Evolutionary conservation across 805 yeast genomes (phyloP), one percentile per base, ranked within the genome.

Genomic region (Kodamaea kaohsiungensis): DNA sequence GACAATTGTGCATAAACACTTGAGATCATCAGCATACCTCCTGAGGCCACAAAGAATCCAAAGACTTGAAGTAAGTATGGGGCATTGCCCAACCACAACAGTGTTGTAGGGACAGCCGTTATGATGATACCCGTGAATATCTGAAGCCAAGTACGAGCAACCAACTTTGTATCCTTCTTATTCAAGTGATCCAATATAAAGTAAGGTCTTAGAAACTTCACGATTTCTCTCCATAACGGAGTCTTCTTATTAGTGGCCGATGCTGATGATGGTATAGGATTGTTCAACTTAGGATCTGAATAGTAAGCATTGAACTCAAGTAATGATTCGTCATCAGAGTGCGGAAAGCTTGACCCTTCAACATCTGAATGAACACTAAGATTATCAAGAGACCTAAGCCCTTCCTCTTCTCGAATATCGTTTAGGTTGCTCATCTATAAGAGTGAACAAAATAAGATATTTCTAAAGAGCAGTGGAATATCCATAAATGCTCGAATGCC

Each of bases 41-140:
- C 75, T n/a, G 67, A 42, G 17, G 61, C 58, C 3, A 52, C 53
- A 22, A 70, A 62, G 46, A 69, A 67, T 1, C 67, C 70, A 19
- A 70, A 56, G 12, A 70, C 61, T 43, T 63, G 70, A 35, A 67
- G 50, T 43, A 71, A 56, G 53, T 63, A 71, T 2, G 68, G 58
- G 2, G 70, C 72, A 17, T 49, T 51, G 5, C 75, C 75, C 0
- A 70, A 15, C 75, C 75, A 72, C 18, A 42, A 46, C 45, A 63
- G 59, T 1, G 67, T 58, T 1, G 53, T 43, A 1, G 68, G 72
- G 2, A 67, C 61, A 3, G 68, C 58, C 8, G 61, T 53, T 15
- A 71, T 42, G 7, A 72, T 54, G 5, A 67, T 64, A 2, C 66
- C 59, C 16, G 53, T 48, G 71, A 72, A 70, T 1, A 66, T 57